Evolutionary conservation across 805 yeast genomes (phyloP).

Genomic region (Suhomyces prunicola): DNA sequence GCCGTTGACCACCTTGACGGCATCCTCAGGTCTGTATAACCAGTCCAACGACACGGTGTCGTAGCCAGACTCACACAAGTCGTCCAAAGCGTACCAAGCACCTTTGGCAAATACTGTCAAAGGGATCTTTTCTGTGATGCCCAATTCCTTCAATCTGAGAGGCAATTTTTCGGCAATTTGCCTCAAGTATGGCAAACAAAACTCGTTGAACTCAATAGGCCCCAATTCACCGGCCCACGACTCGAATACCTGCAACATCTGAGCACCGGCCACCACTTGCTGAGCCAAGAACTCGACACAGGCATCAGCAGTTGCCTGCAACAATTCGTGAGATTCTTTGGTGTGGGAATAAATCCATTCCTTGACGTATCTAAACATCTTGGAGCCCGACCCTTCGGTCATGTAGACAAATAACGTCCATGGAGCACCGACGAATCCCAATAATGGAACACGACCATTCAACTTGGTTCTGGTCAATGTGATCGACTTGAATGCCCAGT

Average conservation of each 20-base stretch:
- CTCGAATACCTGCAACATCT: conserved; percentile 94
- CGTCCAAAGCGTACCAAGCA: conserved; percentile 94
- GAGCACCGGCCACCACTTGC: conserved; percentile 97
- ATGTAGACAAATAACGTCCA: conserved; percentile 96
- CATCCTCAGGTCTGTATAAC: conserved; percentile 81
- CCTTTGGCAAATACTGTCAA: conserved; percentile 91
- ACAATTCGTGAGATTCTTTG: conserved; percentile 62
- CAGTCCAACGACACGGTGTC: conserved; percentile 92
- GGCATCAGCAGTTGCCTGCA: conserved; percentile 78
- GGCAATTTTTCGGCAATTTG: conserved; percentile 74
- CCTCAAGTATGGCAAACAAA: conserved; percentile 81
- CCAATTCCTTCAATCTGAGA: conserved; percentile 64
- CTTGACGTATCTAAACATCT: conserved; percentile 84
- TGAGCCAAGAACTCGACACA: conserved; percentile 90
- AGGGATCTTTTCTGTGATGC: conserved; percentile 70
- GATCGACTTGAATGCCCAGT: conserved; percentile 94
- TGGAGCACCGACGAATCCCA: conserved; percentile 97
- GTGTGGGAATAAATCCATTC: conserved; percentile 88
- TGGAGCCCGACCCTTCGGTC: conserved; percentile 97
- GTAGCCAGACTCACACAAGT: conserved; percentile 76
- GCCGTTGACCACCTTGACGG: conserved; percentile 68
- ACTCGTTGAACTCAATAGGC: conserved; percentile 82
- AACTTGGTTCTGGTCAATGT: conserved; percentile 84
- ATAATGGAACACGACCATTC: conserved; percentile 85
- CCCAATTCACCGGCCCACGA: conserved; percentile 98